These are phyloP conservation scores for Colletotrichum cordylinicola DNA, from an alignment of 2,329 filamentous ascomycete species.

Conservation along the genomic window DNA sequence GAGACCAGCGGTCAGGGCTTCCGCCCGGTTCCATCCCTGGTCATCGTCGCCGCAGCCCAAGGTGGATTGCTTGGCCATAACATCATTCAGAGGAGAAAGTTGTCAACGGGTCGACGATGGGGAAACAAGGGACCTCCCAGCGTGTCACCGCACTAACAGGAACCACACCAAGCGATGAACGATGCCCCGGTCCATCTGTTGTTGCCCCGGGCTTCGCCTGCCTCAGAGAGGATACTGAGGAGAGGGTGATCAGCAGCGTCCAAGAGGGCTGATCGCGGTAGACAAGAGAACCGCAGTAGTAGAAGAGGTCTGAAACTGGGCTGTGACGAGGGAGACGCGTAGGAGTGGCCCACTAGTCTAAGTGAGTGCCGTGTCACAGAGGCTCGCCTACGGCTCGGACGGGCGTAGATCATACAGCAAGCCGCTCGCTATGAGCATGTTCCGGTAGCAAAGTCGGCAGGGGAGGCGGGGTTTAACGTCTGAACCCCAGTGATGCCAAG, in stretches of 20 bases:
- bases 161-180: constrained; percentile 2
- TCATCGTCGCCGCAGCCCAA: neutral
- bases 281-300: neutral
- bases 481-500: constrained; percentile 11
- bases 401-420: constrained; percentile 17
- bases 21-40: constrained; percentile 12
- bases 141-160: constrained; percentile 8
- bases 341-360: constrained; percentile 16
- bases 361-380: constrained; percentile 5
- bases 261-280: constrained; percentile 11
- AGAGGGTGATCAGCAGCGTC: neutral
- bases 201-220: neutral
- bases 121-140: neutral
- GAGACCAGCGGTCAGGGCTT: constrained; percentile 14
- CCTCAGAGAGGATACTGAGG: neutral
- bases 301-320: constrained; percentile 17
- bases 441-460: constrained; percentile 21
- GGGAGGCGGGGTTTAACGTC: neutral
- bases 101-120: neutral
- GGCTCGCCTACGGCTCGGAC: neutral
- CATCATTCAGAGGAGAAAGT: neutral
- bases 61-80: neutral
- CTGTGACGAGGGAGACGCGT: constrained; percentile 18
- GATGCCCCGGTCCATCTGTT: neutral
- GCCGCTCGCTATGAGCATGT: constrained; percentile 12